Percentiles rank a stretch among this genome's conserved stretches.
Evolutionary conservation across 768 basidiomycete genomes (phyloP).

Genomic region (Flagelloscypha sp.): DNA sequence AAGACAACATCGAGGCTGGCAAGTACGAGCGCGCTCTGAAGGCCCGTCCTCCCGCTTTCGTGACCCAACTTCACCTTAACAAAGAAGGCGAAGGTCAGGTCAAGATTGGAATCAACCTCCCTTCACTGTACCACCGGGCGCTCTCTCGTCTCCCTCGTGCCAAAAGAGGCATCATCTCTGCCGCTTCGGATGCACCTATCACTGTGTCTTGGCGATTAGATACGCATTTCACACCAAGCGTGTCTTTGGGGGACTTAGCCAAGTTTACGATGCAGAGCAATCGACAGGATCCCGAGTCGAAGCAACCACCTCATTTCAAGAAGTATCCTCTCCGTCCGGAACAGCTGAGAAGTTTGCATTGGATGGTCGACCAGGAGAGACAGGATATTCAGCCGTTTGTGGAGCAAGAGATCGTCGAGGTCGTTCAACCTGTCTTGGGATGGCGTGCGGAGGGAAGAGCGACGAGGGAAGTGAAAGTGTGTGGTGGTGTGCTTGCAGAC

Average conservation of each 20-base stretch:
- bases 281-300: slow-evolving; percentile 56
- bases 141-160: slow-evolving; percentile 64
- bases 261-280: slow-evolving; percentile 74
- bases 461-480: slow-evolving; percentile 61
- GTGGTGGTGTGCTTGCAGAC: slow-evolving; percentile 90
- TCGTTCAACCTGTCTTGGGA: slow-evolving; percentile 73
- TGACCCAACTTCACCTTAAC: slow-evolving; percentile 71
- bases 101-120: slow-evolving; percentile 80
- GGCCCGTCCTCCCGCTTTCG: slow-evolving; percentile 75
- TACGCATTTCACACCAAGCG: slow-evolving; percentile 65
- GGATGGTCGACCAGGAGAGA: slow-evolving; percentile 85
- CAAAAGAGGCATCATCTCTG: slow-evolving; percentile 31
- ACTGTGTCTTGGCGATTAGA: slow-evolving; percentile 73
- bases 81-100: slow-evolving; percentile 59
- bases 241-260: slow-evolving; percentile 46
- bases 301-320: slow-evolving; percentile 75
- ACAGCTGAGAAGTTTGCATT: slow-evolving; percentile 82
- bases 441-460: slow-evolving; percentile 95
- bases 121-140: slow-evolving; percentile 83
- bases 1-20: slow-evolving; percentile 82
- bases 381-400: slow-evolving; percentile 60
- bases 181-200: slow-evolving; percentile 32
- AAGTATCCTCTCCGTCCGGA: slow-evolving; percentile 69
- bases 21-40: slow-evolving; percentile 86
- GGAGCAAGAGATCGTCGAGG: slow-evolving; percentile 93